Evolutionary conservation across 176 grass and related monocot species (phyloP).

Genomic region (Carex cristatella): DNA sequence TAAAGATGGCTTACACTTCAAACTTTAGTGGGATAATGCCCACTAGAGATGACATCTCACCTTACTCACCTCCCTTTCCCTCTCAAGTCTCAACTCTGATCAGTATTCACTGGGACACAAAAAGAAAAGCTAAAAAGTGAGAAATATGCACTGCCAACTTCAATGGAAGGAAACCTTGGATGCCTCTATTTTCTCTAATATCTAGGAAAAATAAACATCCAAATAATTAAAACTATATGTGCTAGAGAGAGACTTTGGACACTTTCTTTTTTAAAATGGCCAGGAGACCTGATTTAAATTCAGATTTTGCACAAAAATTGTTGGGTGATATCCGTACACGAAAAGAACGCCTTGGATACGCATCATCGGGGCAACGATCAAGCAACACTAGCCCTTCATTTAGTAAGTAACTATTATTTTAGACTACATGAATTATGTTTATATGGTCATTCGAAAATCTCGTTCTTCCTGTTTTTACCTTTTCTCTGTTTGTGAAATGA

Average conservation of each 20-base stretch:
- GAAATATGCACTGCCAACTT: conserved; percentile 37
- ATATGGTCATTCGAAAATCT: background rate
- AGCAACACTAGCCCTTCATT: conserved; percentile 12
- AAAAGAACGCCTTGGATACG: conserved; percentile 67
- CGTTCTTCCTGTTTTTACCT: background rate
- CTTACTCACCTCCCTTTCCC: conserved; percentile 26
- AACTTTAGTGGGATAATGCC: conserved; percentile 24
- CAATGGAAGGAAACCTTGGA: conserved; percentile 16
- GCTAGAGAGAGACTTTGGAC: background rate
- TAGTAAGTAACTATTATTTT: conserved; percentile 1
- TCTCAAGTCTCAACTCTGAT: conserved; percentile 22
- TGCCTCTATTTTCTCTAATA: conserved; percentile 12
- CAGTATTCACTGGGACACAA: conserved; percentile 13
- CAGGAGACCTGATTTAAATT: conserved; percentile 47
- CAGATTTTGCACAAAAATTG: conserved; percentile 91
- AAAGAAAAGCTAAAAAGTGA: conserved; percentile 15
- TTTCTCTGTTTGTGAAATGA: background rate
- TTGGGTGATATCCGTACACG: conserved; percentile 69
- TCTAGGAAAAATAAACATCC: conserved; percentile 27
- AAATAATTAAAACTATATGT: background rate
- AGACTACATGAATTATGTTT: background rate
- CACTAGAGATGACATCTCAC: conserved; percentile 32
- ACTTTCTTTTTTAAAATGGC: conserved; percentile 27
- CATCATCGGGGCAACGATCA: conserved; percentile 27
- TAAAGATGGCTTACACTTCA: conserved; percentile 35